Evolutionary conservation across 2,329 filamentous ascomycete genomes (phyloP), one percentile per base, ranked within the genome.

Genomic region (Colletotrichum cuscutae): DNA sequence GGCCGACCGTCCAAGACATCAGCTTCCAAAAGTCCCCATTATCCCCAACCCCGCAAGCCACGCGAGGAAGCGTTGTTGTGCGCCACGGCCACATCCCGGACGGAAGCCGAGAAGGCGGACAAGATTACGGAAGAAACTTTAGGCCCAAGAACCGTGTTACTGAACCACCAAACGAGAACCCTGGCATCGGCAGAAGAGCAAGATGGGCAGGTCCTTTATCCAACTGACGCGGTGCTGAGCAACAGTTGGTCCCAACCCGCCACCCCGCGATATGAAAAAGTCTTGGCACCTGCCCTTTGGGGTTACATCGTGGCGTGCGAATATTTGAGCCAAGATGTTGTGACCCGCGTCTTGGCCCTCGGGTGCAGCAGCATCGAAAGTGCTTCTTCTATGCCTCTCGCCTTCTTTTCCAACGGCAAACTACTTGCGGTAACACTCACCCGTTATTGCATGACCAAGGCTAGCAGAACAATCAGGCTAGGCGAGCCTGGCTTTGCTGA

Each of bases 251-350:
- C 46, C 42, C 37, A 37, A 28, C 30, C 30, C 59, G 42, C 67
- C 42, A 42, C 53, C 53, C 59, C 37, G 32, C 59, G 65, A 65
- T 65, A 65, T 70, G 46, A 32, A 63, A 37, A 46, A 60, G 60
- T 28, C 70, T 72, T 72, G 66, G 70, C 70, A 72, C 70, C 70
- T 72, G 70, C 70, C 70, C 11, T 35, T 65, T 70, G 35, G 1
- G 66, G 70, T 70, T 70, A 72, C 70, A 70, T 61, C 54, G 70
- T 52, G 60, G 59, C 60, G 70, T 53, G 32, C 59, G 4, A 28
- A 59, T 32, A 56, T 54, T 30, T 24, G 7, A 56, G 65, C 37
- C 70, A 58, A 57, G 32, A 59, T 26, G 53, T 60, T 53, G 37
- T 22, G 24, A 54, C 15, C 28, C 46, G 52, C 30, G 37, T n/a